These are phyloP conservation scores for Hypoxylon lienhwacheense DNA, from an alignment of 495 filamentous ascomycete species.

Conservation along the genomic window DNA sequence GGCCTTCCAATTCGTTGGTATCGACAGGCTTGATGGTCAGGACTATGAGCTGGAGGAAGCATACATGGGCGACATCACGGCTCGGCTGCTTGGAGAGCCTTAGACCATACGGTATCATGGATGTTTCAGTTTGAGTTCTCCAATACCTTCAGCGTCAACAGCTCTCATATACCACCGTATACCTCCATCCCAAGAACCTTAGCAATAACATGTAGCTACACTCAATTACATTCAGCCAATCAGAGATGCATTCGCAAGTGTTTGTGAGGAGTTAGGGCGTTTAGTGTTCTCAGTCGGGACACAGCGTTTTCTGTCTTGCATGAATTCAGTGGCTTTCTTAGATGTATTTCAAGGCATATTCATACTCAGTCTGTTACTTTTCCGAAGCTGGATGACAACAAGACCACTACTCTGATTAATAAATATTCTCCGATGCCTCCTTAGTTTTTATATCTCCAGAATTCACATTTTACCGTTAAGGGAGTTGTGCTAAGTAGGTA, in stretches of 20 bases:
- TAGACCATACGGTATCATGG: not conserved
- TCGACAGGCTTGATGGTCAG: constrained; percentile 72
- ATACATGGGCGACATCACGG: constrained; percentile 87
- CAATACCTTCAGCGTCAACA: too few species aligned
- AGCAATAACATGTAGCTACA: constrained; percentile 6
- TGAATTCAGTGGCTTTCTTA: constrained; percentile 8
- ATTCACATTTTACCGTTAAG: too few species aligned
- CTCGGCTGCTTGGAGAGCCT: constrained; percentile 76
- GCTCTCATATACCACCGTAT: not conserved
- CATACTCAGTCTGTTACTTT: not conserved
- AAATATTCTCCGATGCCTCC: too few species aligned
- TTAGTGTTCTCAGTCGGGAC: constrained; percentile 3
- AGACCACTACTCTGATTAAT: too few species aligned
- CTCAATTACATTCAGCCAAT: constrained; percentile 4
- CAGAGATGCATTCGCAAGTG: constrained; percentile 29
- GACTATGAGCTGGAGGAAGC: constrained; percentile 84
- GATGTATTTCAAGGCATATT: not conserved
- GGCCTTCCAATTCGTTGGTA: constrained; percentile 79
- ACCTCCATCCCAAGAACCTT: not conserved
- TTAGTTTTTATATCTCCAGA: too few species aligned
- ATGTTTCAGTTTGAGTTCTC: too few species aligned
- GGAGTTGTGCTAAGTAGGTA: too few species aligned
- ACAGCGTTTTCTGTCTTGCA: not conserved
- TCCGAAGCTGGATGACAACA: not conserved
- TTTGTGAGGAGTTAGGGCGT: constrained; percentile 28